Percentiles rank a stretch among this genome's conserved stretches.
Conservation (phyloP, 2,329 filamentous ascomycete species). For the Aspergillus spinulosporus region DNA sequence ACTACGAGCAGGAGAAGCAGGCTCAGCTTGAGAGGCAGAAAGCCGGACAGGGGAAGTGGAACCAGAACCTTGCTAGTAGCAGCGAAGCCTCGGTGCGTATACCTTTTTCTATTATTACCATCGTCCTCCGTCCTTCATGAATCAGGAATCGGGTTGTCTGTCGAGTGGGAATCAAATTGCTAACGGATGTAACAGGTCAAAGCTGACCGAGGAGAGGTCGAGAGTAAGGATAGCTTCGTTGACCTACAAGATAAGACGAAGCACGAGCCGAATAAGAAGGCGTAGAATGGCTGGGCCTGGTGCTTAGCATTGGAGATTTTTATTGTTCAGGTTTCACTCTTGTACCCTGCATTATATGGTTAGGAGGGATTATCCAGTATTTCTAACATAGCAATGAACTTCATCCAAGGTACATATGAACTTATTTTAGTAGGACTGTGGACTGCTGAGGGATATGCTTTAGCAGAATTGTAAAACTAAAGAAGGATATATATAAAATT, state of each 20-base stretch:
- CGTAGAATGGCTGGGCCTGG: slow-evolving; percentile 2
- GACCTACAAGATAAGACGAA: slow-evolving; percentile 62
- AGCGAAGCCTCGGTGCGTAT: slow-evolving; percentile 69
- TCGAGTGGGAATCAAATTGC: no score
- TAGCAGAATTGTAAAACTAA: not conserved
- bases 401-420: not conserved
- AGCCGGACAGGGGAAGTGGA: slow-evolving; percentile 71
- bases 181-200: slow-evolving; percentile 45
- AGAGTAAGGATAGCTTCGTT: slow-evolving; percentile 47
- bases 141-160: no score
- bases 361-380: not conserved
- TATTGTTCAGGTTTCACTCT: not conserved
- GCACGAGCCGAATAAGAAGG: slow-evolving; percentile 19
- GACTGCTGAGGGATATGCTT: not conserved
- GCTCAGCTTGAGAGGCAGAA: slow-evolving; percentile 45
- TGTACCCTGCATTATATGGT: not conserved
- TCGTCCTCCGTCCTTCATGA: no score
- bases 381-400: slow-evolving; percentile 1
- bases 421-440: not conserved
- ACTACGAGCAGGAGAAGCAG: slow-evolving; percentile 58
- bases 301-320: not conserved
- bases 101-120: no score
- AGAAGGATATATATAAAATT: slow-evolving; percentile 2
- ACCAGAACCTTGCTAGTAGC: slow-evolving; percentile 72
- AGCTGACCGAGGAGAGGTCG: slow-evolving; percentile 58